Conservation (phyloP, 805 yeast species). For the Candida ortonii region DNA sequence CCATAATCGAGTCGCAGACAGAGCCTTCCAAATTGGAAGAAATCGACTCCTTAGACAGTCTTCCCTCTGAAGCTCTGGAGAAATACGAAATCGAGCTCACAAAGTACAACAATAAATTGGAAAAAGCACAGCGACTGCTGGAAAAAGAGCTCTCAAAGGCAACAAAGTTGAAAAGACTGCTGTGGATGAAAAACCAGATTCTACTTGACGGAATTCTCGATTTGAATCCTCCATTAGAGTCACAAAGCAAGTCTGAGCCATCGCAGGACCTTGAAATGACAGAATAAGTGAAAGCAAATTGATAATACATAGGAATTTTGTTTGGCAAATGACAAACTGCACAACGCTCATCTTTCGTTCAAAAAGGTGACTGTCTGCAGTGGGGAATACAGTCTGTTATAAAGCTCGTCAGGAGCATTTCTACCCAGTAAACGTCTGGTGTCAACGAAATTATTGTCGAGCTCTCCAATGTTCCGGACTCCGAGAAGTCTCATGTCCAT, state of each 20-base stretch:
- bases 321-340: neutral
- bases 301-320: too few relatives aligned
- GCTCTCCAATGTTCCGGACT: constrained; percentile 55
- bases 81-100: constrained; percentile 19
- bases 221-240: too few relatives aligned
- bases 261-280: too few relatives aligned
- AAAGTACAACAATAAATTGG: constrained; percentile 21
- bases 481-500: constrained; percentile 83
- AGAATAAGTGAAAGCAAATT: too few relatives aligned
- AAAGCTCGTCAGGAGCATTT: constrained; percentile 32
- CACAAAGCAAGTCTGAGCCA: too few relatives aligned
- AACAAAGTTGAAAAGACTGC: constrained; percentile 16
- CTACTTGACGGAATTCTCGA: constrained; percentile 21
- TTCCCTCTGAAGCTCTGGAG: constrained; percentile 17
- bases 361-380: constrained; percentile 29
- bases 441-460: constrained; percentile 64
- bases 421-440: constrained; percentile 34
- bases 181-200: constrained; percentile 30
- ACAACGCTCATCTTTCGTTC: constrained; percentile 21
- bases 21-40: constrained; percentile 7
- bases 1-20: constrained; percentile 3
- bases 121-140: constrained; percentile 16
- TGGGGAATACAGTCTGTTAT: constrained; percentile 30
- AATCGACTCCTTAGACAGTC: constrained; percentile 12
- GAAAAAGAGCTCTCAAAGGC: constrained; percentile 23